These are phyloP conservation scores for Colletotrichum eremochloae DNA, from an alignment of 2,329 filamentous ascomycete species.

Conservation along the genomic window DNA sequence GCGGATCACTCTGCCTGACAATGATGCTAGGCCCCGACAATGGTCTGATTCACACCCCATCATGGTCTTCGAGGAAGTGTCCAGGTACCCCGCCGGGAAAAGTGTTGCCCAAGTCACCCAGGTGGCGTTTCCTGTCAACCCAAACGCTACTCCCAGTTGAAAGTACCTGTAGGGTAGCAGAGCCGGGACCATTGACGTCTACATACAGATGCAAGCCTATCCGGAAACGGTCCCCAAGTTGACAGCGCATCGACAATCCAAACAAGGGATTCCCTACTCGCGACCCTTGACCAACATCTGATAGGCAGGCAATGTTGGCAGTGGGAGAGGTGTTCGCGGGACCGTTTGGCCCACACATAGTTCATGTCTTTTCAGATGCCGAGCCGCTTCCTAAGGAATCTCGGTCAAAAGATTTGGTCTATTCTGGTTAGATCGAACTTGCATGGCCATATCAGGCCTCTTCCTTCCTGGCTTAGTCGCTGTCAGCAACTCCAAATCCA, in stretches of 20 bases:
- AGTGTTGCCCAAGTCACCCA: constrained; percentile 19
- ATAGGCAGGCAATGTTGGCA: background rate
- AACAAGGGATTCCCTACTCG: constrained; percentile 26
- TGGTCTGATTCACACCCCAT: constrained; percentile 16
- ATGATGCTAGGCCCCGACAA: constrained; percentile 23
- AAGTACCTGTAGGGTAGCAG: background rate
- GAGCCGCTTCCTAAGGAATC: constrained; percentile 5
- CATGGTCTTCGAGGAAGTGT: background rate
- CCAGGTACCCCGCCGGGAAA: constrained; percentile 20
- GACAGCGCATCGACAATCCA: constrained; percentile 47
- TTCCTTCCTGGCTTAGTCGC: constrained; percentile 10
- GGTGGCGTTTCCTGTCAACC: constrained; percentile 4
- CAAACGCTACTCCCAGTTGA: background rate
- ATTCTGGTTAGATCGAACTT: background rate
- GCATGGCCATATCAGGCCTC: constrained; percentile 10
- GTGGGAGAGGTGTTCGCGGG: constrained; percentile 18
- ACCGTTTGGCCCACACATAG: constrained; percentile 17
- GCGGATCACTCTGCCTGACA: constrained; percentile 17
- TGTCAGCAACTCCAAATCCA: constrained; percentile 2
- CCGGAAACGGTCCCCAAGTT: constrained; percentile 48
- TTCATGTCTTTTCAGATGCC: constrained; percentile 19
- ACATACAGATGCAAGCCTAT: constrained; percentile 48
- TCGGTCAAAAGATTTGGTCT: background rate
- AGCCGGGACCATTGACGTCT: constrained; percentile 13
- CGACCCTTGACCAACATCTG: background rate